These are phyloP conservation scores for Wallacemonas sp. DNA, from an alignment of 208 protist genomes.

Conservation along the genomic window DNA sequence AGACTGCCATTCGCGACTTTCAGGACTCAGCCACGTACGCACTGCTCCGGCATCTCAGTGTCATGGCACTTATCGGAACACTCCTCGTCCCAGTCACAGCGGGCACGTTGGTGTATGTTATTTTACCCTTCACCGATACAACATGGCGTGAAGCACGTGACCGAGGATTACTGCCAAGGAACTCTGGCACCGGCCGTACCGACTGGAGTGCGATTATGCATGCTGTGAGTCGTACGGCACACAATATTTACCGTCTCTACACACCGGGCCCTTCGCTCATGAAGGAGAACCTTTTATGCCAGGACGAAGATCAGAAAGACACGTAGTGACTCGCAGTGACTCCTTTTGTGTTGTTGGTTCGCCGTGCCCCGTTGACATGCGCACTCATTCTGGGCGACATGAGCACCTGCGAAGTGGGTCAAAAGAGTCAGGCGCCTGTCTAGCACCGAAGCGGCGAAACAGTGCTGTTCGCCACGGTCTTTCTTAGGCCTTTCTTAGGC, in stretches of 20 bases:
- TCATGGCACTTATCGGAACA: slow-evolving; percentile 25
- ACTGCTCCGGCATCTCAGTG: slow-evolving; percentile 17
- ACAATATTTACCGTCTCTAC: neutral
- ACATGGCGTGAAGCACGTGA: slow-evolving; percentile 32
- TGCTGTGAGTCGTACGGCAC: neutral
- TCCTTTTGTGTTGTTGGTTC: too few species aligned
- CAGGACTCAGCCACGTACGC: slow-evolving; percentile 19
- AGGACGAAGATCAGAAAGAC: neutral
- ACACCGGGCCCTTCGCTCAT: neutral
- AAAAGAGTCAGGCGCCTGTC: too few species aligned
- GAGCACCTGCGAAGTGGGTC: too few species aligned
- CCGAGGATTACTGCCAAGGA: slow-evolving; percentile 7
- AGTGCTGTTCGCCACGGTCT: too few species aligned
- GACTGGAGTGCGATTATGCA: neutral
- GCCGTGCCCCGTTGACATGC: too few species aligned
- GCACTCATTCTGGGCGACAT: too few species aligned
- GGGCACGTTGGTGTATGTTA: slow-evolving; percentile 29
- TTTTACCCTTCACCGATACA: slow-evolving; percentile 28
- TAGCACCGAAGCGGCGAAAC: too few species aligned
- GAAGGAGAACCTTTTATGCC: neutral
- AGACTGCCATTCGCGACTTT: slow-evolving; percentile 14
- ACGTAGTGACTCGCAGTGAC: too few species aligned
- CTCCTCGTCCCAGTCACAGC: slow-evolving; percentile 22
- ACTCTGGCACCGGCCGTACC: too few species aligned
- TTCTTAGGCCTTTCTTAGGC: too few species aligned